Evolutionary conservation across 73 alveolate species (phyloP), one percentile per base, ranked within the genome.

Genomic region (Diophrys sp.): DNA sequence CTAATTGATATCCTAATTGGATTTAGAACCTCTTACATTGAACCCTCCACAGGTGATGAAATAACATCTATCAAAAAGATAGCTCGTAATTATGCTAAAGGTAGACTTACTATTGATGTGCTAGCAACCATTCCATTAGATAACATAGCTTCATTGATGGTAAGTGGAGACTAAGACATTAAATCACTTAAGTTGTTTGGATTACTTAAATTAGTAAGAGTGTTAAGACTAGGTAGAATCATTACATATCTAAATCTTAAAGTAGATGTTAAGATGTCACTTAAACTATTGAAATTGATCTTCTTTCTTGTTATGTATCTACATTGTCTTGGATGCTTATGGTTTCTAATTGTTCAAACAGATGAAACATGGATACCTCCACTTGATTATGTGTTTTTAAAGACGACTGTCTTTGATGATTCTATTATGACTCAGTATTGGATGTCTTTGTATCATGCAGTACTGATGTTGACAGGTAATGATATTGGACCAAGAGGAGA

Each of bases 71-170:
- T 71, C 5, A 82, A 82, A 31, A 33, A 57, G 31, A 76, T 82
- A 32, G 80, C 81, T 14, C 54, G 54, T 27, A 29, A 57, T 31
- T 82, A 82, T 67, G 14, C 76, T 1, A 67, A 29, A 32, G 84
- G 57, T 5, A 76, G 91, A 56, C 76, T 82, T 66, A 31, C 70
- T 62, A 56, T 82, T 68, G 91, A 82, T 54, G 54, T 82, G 31
- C 67, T 82, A 26, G 86, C 91, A 1, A 68, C 84, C 56, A 62
- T 82, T 18, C 91, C 91, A 5, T 55, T 82, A 5, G 87, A 82
- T 25, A 71, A 34, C 23, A 1, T 87, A 8, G 77, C 31, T 2
- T 18, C 11, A 14, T 28, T 70, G 24, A 70, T 70, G 2, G 11
- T 28, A 11, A 5, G 33, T 31, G 31, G 24, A 23, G 30, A 25